phyloP scores from a whole-genome alignment of 2,329 filamentous ascomycete species.

The Venturiaceae sp. region DNA sequence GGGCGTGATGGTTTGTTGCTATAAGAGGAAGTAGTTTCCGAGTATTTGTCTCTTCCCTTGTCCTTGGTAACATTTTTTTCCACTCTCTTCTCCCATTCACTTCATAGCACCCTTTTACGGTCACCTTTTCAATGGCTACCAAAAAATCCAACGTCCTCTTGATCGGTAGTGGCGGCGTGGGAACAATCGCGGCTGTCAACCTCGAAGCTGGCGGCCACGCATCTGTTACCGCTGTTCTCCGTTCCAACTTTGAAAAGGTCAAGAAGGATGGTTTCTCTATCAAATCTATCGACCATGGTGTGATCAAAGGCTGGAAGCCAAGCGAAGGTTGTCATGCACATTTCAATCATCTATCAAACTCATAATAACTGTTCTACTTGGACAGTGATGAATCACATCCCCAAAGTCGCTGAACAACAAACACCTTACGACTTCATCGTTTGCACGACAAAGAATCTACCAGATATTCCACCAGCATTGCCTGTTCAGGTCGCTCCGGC shows the following conservation, averaged over 20 bases:
- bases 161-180: constrained; percentile 34
- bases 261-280: constrained; percentile 40
- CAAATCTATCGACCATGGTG: constrained; percentile 45
- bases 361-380: neutral
- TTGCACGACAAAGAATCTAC: constrained; percentile 37
- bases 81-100: too few species aligned
- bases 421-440: constrained; percentile 36
- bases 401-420: constrained; percentile 23
- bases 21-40: neutral
- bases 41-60: neutral
- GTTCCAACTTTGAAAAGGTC: constrained; percentile 34
- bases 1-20: too few species aligned
- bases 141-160: constrained; percentile 26
- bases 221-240: constrained; percentile 31
- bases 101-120: too few species aligned
- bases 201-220: constrained; percentile 29
- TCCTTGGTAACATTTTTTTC: too few species aligned
- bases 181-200: constrained; percentile 32
- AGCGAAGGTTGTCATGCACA: constrained; percentile 9
- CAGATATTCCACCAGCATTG: constrained; percentile 33
- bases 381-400: constrained; percentile 22
- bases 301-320: constrained; percentile 39
- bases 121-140: neutral
- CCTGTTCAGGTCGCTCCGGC: constrained; percentile 29
- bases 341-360: neutral